These are phyloP conservation scores for Crithidia acanthocephali DNA, from an alignment of 208 protist genomes.

Conservation along the genomic window DNA sequence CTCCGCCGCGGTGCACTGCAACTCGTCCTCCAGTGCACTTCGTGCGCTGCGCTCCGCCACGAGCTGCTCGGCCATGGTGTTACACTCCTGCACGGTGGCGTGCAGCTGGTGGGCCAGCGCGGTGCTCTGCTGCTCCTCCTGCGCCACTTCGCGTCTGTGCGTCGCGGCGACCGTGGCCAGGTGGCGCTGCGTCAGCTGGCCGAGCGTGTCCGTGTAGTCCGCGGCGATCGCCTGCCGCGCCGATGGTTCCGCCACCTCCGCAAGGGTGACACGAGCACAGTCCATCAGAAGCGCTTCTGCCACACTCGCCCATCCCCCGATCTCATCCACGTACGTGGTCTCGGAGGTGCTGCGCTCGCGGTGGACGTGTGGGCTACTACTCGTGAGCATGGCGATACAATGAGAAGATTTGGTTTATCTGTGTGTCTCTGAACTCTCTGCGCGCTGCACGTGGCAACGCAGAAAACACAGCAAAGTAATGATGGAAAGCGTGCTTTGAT, in stretches of 20 bases:
- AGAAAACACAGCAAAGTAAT: too few relatives aligned
- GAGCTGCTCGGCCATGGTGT: conserved; percentile 1
- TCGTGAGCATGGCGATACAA: conserved; percentile 15
- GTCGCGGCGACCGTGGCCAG: not conserved
- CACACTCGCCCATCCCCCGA: conserved; percentile 42
- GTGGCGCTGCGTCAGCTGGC: conserved; percentile 14
- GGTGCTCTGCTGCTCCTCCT: conserved; percentile 2
- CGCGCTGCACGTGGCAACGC: too few relatives aligned
- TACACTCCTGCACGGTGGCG: conserved; percentile 6
- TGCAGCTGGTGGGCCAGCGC: conserved; percentile 4
- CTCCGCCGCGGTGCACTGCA: not conserved
- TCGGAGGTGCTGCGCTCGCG: not conserved
- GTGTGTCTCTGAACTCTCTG: not conserved
- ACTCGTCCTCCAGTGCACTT: conserved; percentile 22
- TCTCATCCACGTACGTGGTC: conserved; percentile 15
- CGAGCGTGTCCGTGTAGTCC: conserved; percentile 14
- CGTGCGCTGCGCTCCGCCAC: conserved; percentile 11
- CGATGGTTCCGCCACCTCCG: conserved; percentile 35
- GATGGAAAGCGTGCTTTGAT: too few relatives aligned
- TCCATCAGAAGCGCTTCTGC: conserved; percentile 35
- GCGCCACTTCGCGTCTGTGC: conserved; percentile 7
- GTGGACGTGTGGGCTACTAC: not conserved
- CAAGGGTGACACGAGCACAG: conserved; percentile 23
- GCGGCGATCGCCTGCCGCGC: conserved; percentile 21
- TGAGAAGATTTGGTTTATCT: too few relatives aligned